phyloP scores from a whole-genome alignment of 2,329 filamentous ascomycete species.

The Scytalidium sp. region DNA sequence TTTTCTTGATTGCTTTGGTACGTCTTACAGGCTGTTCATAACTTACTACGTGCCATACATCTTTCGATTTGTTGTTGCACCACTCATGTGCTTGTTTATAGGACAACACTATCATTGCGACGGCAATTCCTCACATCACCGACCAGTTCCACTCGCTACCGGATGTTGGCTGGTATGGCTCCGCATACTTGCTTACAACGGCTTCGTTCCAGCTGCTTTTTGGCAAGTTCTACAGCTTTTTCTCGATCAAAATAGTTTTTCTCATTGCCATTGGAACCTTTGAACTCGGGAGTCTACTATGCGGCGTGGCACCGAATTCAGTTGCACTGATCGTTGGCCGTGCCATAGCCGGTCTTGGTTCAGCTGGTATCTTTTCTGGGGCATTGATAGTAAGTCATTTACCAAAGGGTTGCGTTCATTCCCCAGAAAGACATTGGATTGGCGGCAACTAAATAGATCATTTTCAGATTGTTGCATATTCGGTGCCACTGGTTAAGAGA shows the following conservation, averaged over 20 bases:
- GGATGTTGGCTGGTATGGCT: constrained; percentile 45
- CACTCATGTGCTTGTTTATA: constrained; percentile 6
- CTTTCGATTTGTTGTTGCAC: too few relatives aligned
- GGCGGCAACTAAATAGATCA: too few relatives aligned
- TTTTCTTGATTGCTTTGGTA: constrained; percentile 24
- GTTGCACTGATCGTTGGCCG: constrained; percentile 31
- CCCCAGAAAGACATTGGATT: too few relatives aligned
- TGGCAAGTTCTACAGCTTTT: constrained; percentile 29
- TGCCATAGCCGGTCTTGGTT: constrained; percentile 23
- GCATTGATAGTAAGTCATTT: too few relatives aligned
- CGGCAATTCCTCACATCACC: constrained; percentile 35
- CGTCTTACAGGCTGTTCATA: background rate
- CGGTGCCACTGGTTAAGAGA: constrained; percentile 24
- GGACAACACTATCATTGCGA: constrained; percentile 35
- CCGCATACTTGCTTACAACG: constrained; percentile 34
- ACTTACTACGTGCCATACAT: too few relatives aligned
- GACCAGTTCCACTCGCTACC: constrained; percentile 35
- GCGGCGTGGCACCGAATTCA: constrained; percentile 30
- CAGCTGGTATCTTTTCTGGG: constrained; percentile 19
- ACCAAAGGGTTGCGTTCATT: too few relatives aligned
- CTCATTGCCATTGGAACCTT: constrained; percentile 28
- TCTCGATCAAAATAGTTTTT: constrained; percentile 26
- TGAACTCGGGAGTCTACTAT: constrained; percentile 32
- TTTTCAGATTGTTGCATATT: constrained; percentile 23
- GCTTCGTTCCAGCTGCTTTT: constrained; percentile 23